Conservation (phyloP, 306 rosid genomes). For the Amphicarpaea edgeworthii region DNA sequence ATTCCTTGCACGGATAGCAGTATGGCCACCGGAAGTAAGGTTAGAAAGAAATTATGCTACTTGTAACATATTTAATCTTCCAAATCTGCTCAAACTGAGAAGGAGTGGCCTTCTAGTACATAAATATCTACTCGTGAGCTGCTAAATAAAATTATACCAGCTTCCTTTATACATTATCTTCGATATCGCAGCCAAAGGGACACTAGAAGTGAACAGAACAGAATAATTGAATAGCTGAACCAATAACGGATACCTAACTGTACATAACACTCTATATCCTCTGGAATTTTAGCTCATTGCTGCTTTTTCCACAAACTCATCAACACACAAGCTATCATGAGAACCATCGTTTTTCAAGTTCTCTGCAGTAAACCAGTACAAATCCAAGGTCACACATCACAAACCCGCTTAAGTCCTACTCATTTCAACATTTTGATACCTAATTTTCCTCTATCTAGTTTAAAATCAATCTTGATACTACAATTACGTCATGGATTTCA, state of each 20-base stretch:
- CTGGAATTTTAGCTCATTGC: not conserved
- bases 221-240: not conserved
- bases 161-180: conserved; percentile 14
- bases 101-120: not conserved
- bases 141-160: not conserved
- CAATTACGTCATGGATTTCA: conserved; percentile 3
- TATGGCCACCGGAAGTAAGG: not conserved
- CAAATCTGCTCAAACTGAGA: conserved; percentile 3
- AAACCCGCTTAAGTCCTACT: conserved; percentile 19
- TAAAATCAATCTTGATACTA: conserved; percentile 12
- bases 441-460: not conserved
- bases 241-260: not conserved
- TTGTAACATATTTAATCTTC: conserved; percentile 19
- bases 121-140: not conserved
- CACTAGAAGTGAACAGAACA: not conserved
- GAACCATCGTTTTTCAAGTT: conserved; percentile 1
- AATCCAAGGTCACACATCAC: not conserved
- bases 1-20: not conserved
- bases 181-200: conserved; percentile 18
- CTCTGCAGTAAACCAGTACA: conserved; percentile 7
- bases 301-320: conserved; percentile 1
- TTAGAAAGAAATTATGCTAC: conserved; percentile 5
- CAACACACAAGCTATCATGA: conserved; percentile 5
- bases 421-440: conserved; percentile 33
- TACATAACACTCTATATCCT: not conserved